phyloP scores from a whole-genome alignment of 2,329 filamentous ascomycete species.

The Penicillium sp. region DNA sequence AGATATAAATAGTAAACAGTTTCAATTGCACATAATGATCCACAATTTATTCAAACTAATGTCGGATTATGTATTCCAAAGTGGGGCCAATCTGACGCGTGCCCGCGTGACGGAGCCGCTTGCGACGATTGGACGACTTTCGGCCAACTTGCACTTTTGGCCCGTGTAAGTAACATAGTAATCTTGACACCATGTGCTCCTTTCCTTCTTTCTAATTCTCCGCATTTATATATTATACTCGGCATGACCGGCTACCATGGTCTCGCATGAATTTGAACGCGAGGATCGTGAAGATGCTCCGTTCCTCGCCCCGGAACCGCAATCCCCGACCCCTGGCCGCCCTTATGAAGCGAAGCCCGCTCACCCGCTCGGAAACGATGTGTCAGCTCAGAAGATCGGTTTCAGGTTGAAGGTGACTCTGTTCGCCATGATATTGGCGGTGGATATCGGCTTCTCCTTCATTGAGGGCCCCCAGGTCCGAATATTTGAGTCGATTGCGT shows the following conservation, averaged over 20 bases:
- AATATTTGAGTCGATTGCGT: slow-evolving; percentile 52
- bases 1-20: not conserved
- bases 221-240: slow-evolving; percentile 8
- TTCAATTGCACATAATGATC: not conserved
- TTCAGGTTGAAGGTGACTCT: slow-evolving; percentile 42
- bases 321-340: not conserved
- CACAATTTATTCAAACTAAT: not conserved
- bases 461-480: slow-evolving; percentile 47
- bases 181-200: slow-evolving; percentile 1
- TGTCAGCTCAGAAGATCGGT: slow-evolving; percentile 28
- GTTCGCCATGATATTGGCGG: slow-evolving; percentile 42
- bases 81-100: slow-evolving; percentile 2
- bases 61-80: not conserved
- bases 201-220: not conserved
- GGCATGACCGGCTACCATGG: slow-evolving; percentile 26
- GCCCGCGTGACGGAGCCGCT: slow-evolving; percentile 16
- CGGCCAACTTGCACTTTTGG: slow-evolving; percentile 3
- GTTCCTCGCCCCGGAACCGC: slow-evolving; percentile 25
- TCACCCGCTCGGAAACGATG: slow-evolving; percentile 4
- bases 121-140: slow-evolving; percentile 17
- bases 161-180: not conserved
- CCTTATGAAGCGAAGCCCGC: slow-evolving; percentile 3
- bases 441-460: slow-evolving; percentile 49
- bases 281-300: slow-evolving; percentile 37
- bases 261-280: slow-evolving; percentile 25